Evolutionary conservation across 2,329 filamentous ascomycete species (phyloP).

Genomic region (Dactylellina drechsleri): DNA sequence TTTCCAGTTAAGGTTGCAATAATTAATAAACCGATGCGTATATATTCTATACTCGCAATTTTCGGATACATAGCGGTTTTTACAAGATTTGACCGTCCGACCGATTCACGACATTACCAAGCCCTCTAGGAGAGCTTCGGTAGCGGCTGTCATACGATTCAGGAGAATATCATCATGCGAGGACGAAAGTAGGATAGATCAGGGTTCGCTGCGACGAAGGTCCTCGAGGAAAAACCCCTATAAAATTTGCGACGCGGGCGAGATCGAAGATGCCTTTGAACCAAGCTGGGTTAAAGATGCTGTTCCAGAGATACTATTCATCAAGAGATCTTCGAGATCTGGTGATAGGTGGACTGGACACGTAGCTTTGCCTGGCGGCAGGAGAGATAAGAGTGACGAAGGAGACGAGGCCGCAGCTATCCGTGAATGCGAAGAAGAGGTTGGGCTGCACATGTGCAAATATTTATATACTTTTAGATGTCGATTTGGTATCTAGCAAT

Average conservation of each 20-base stretch:
- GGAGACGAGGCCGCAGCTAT: conserved; percentile 72
- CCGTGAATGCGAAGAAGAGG: conserved; percentile 74
- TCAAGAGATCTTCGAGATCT: conserved; percentile 73
- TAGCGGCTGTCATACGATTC: conserved; percentile 73
- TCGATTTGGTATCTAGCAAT: no score
- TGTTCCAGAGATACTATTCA: conserved; percentile 75
- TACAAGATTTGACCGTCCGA: conserved; percentile 38
- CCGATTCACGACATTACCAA: conserved; percentile 15
- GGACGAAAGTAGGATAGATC: conserved; percentile 31
- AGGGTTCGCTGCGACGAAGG: conserved; percentile 58
- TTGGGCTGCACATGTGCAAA: conserved; percentile 59
- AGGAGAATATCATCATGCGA: conserved; percentile 66
- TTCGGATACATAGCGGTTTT: conserved; percentile 11
- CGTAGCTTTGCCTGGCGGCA: conserved; percentile 75
- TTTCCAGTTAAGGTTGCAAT: not conserved
- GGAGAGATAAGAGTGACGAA: conserved; percentile 72
- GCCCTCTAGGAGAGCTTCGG: conserved; percentile 67
- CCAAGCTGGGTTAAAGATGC: conserved; percentile 74
- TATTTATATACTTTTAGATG: no score
- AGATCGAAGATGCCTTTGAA: conserved; percentile 69
- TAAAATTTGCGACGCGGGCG: conserved; percentile 59
- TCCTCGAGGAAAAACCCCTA: conserved; percentile 39
- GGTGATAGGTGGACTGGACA: conserved; percentile 77
- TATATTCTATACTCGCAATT: not conserved
- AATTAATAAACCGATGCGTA: not conserved